Evolutionary conservation across 1,284 basidiomycete genomes (phyloP).

Genomic region (Cronartium quercuum): DNA sequence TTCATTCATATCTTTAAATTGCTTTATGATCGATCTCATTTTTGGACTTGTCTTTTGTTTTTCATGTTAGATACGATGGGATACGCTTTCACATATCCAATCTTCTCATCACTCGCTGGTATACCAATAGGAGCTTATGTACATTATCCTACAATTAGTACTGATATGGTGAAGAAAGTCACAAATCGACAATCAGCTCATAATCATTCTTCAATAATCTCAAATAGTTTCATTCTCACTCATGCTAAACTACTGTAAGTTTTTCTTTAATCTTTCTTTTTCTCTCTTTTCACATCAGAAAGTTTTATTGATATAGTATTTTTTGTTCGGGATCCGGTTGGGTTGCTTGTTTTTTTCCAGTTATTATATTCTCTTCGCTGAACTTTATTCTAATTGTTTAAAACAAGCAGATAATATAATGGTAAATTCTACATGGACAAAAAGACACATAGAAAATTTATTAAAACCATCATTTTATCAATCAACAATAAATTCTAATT

Average conservation of each 20-base stretch:
- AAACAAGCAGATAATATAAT: conserved; percentile 65
- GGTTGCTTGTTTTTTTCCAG: conserved; percentile 51
- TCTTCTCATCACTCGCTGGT: conserved; percentile 58
- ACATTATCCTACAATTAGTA: conserved; percentile 94
- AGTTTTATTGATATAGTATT: conserved; percentile 13
- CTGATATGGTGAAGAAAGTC: conserved; percentile 84
- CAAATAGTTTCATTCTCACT: conserved; percentile 60
- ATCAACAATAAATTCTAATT: neutral
- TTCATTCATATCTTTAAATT: neutral
- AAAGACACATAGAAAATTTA: conserved; percentile 70
- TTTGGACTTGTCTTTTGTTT: neutral
- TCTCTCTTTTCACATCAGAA: neutral
- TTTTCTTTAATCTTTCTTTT: neutral
- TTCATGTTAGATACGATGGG: conserved; percentile 80
- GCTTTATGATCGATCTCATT: conserved; percentile 1
- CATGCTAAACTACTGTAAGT: conserved; percentile 67
- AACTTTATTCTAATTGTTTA: conserved; percentile 70
- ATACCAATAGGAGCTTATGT: conserved; percentile 77
- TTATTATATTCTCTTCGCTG: conserved; percentile 84
- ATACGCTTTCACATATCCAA: conserved; percentile 84
- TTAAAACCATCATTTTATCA: conserved; percentile 48
- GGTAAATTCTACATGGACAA: conserved; percentile 95
- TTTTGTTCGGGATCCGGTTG: conserved; percentile 13
- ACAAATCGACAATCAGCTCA: conserved; percentile 58
- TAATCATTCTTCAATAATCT: conserved; percentile 62